These are phyloP conservation scores for Penicillium canescens DNA, from an alignment of 495 filamentous ascomycete genomes.

Conservation along the genomic window DNA sequence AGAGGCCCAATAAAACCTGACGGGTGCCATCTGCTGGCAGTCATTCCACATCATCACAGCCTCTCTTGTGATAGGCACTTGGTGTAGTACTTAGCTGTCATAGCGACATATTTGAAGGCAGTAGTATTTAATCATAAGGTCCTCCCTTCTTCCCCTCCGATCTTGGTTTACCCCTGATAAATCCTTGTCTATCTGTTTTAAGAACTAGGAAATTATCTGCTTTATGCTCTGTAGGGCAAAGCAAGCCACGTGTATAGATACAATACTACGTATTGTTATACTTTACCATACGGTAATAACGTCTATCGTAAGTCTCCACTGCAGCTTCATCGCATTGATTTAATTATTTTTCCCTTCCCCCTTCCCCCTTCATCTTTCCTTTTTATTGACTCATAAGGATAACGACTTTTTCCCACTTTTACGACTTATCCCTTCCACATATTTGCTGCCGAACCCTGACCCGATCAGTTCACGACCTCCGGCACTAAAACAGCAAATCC, in stretches of 20 bases:
- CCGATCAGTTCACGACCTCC: constrained; percentile 29
- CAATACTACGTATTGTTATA: constrained; percentile 3
- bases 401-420: constrained; percentile 25
- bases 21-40: constrained; percentile 16
- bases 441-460: no score
- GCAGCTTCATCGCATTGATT: constrained; percentile 33
- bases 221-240: no score
- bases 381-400: constrained; percentile 20
- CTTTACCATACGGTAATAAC: not conserved
- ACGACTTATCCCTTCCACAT: no score
- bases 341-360: constrained; percentile 27
- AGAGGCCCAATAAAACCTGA: constrained; percentile 24
- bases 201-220: no score
- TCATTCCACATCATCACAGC: constrained; percentile 30
- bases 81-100: constrained; percentile 3
- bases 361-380: constrained; percentile 6
- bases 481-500: constrained; percentile 29
- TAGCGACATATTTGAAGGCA: constrained; percentile 7
- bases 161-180: not conserved
- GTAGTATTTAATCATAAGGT: constrained; percentile 9
- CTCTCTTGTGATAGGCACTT: constrained; percentile 21
- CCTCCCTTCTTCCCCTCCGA: not conserved
- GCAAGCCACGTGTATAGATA: constrained; percentile 4
- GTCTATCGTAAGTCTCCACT: constrained; percentile 27
- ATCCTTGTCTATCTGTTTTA: no score